These are phyloP conservation scores for Populus hybrid DNA, from an alignment of 441 rosid genomes.

Conservation along the genomic window DNA sequence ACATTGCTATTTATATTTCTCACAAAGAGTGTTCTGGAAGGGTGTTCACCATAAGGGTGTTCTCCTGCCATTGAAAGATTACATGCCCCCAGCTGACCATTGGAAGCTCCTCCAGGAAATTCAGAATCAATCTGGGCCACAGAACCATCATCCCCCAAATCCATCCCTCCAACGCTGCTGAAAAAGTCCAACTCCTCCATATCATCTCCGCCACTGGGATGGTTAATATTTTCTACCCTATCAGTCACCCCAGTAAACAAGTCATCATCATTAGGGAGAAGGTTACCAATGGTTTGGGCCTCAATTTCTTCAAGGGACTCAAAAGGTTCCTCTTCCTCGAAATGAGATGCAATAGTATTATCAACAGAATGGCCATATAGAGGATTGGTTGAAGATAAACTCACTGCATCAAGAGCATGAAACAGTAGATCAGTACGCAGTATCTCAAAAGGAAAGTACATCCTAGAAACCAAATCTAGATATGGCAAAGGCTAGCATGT, in stretches of 20 bases:
- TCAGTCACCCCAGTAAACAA: constrained; percentile 59
- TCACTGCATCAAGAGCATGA: constrained; percentile 44
- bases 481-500: neutral
- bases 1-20: constrained; percentile 55
- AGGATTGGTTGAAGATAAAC: constrained; percentile 35
- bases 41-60: constrained; percentile 47
- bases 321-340: constrained; percentile 49
- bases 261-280: constrained; percentile 68
- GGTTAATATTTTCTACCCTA: constrained; percentile 30
- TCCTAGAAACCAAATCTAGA: constrained; percentile 17
- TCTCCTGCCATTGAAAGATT: constrained; percentile 36
- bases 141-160: constrained; percentile 50
- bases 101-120: constrained; percentile 30
- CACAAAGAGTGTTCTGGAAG: constrained; percentile 62
- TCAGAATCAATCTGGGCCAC: constrained; percentile 29
- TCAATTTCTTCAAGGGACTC: constrained; percentile 61
- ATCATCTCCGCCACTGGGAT: constrained; percentile 37
- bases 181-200: constrained; percentile 63
- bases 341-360: constrained; percentile 36
- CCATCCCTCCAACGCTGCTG: constrained; percentile 69
- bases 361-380: constrained; percentile 45
- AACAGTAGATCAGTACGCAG: constrained; percentile 13
- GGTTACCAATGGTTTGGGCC: constrained; percentile 69
- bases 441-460: constrained; percentile 7
- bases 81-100: constrained; percentile 26